Percentiles rank a stretch among this genome's conserved stretches.
Evolutionary conservation across 306 rosid species (phyloP).

Genomic region (Quercus robur): DNA sequence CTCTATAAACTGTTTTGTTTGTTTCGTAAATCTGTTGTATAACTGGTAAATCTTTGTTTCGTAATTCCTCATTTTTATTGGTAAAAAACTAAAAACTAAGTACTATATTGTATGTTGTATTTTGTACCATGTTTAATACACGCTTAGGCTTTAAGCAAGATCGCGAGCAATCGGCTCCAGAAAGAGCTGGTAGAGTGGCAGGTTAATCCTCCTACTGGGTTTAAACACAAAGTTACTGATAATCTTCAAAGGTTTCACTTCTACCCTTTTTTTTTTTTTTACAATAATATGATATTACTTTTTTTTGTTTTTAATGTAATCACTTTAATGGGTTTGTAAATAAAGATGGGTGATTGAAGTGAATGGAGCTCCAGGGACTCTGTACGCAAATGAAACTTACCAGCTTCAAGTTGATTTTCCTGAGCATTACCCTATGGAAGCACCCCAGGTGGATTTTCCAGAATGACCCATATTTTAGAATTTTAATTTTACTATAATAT

Average conservation of each 20-base stretch:
- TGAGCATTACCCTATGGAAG: slow-evolving; percentile 17
- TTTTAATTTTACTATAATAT: too few relatives aligned
- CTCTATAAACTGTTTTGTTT: not conserved
- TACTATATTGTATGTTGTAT: too few relatives aligned
- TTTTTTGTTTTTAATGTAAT: not conserved
- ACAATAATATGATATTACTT: not conserved
- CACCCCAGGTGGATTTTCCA: slow-evolving; percentile 2
- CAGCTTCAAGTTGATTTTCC: slow-evolving; percentile 89
- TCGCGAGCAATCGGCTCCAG: slow-evolving; percentile 98
- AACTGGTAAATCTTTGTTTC: not conserved
- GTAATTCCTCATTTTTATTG: not conserved
- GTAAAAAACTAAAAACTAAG: not conserved
- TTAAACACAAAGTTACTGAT: slow-evolving; percentile 95
- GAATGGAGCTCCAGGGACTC: slow-evolving; percentile 95
- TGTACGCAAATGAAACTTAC: slow-evolving; percentile 80
- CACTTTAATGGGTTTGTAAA: not conserved
- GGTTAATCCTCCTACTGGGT: slow-evolving; percentile 89
- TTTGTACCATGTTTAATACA: not conserved
- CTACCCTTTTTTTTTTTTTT: not conserved
- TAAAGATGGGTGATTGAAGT: slow-evolving; percentile 99
- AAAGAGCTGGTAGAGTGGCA: slow-evolving; percentile 99
- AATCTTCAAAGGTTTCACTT: slow-evolving; percentile 78
- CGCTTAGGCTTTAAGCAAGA: slow-evolving; percentile 80
- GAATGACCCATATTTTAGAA: too few relatives aligned
- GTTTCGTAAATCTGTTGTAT: too few relatives aligned